Base-by-base conservation (phyloP, 805 yeast genomes). In the Wickerhamomyces alni region DNA sequence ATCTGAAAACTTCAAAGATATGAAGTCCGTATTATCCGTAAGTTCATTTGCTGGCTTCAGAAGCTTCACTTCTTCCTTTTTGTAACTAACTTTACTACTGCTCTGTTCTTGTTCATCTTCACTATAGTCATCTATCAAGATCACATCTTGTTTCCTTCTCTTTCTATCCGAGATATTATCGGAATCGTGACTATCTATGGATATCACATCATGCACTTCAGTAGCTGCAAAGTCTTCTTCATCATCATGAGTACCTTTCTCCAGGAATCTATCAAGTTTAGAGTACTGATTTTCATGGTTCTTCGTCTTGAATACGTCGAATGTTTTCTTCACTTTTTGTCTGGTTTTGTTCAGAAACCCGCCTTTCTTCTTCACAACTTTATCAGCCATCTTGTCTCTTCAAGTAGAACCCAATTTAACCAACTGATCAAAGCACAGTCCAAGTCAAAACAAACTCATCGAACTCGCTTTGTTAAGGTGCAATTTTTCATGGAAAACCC, bases 1-100 rank as follows among this genome's bases (percentile, higher is more conserved):
- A 15, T 65, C 66, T 19, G 55, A 47, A 40, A 60, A 59, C 17
- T 55, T 55, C 33, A 70, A 55, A 4, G 70, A 65, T 29, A 70
- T 70, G 45, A 64, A 70, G 40, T 70, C 75, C 6, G 52, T 59
- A 40, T 69, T 69, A 5, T 57, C 59, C 7, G 58, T 64, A 18
- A 67, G 50, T 13, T 57, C 63, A 39, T 63, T 59, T 10, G 28
- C 28, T n/a, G 8, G 15, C 13, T 26, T 26, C 13, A n/a, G 5
- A 21, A 9, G 35, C 40, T 10, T 29, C 19, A 12, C 38, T 37
- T 2, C 13, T 8, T 4, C 17, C 19, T 27, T 24, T 30, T 11
- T 37, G 30, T n/a, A n/a, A n/a, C n/a, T n/a, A n/a, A n/a, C n/a
- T n/a, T n/a, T n/a, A n/a, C n/a, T n/a, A 12, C 38, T 37, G 2